A percentile compares a stretch with the other conserved stretches of the same genome.
Evolutionary conservation across 805 yeast species (phyloP).

Genomic region (Monosporozyma yasuniensis): DNA sequence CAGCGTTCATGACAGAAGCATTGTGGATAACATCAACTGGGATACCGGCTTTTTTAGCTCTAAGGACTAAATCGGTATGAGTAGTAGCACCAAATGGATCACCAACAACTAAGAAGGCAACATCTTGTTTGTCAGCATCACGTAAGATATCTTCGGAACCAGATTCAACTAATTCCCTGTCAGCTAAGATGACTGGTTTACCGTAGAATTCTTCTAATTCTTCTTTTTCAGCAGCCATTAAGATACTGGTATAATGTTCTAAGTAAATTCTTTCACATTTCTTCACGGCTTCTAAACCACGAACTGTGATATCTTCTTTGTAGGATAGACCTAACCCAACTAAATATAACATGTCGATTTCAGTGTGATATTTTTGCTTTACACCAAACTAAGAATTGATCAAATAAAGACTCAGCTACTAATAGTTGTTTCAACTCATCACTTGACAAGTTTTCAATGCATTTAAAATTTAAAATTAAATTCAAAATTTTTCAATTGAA

Average conservation of each 20-base stretch:
- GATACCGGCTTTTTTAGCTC: conserved; percentile 82
- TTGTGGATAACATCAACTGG: conserved; percentile 79
- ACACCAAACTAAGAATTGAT: background rate
- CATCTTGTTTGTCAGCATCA: conserved; percentile 69
- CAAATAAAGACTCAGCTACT: background rate
- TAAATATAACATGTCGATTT: conserved; percentile 74
- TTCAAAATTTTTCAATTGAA: background rate
- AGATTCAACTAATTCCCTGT: conserved; percentile 86
- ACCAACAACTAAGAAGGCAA: conserved; percentile 93
- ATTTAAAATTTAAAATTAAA: background rate
- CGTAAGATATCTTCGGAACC: conserved; percentile 77
- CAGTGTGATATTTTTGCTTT: background rate
- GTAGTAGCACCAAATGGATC: conserved; percentile 98
- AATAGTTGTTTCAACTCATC: background rate
- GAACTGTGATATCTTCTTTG: conserved; percentile 83
- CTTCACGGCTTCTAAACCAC: conserved; percentile 80
- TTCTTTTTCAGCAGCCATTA: conserved; percentile 81
- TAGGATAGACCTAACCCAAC: conserved; percentile 89
- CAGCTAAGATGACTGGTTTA: conserved; percentile 76
- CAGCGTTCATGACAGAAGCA: conserved; percentile 97
- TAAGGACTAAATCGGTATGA: conserved; percentile 83
- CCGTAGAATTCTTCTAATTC: conserved; percentile 80
- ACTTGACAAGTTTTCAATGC: background rate
- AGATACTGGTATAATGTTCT: conserved; percentile 90
- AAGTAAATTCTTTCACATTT: conserved; percentile 84